Conservation (phyloP, 805 yeast species). For the Citeromyces nyonsensis region DNA sequence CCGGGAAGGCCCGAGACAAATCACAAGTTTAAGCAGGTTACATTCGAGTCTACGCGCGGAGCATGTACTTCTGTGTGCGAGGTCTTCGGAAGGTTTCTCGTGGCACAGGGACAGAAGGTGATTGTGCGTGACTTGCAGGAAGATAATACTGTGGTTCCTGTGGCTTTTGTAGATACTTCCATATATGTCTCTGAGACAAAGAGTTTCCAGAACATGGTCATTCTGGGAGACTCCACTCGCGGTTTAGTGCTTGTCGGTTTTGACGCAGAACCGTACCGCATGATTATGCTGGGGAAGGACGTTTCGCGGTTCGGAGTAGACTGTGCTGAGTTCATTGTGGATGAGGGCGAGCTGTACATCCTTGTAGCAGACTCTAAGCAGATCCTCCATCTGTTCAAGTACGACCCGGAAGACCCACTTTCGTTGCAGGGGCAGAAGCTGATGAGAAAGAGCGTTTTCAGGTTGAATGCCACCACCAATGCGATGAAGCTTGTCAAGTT, state of each 20-base stretch:
- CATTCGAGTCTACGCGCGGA: constrained; percentile 66
- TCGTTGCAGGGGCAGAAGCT: constrained; percentile 71
- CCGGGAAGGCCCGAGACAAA: constrained; percentile 77
- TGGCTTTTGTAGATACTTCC: constrained; percentile 83
- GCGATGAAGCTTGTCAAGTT: constrained; percentile 31
- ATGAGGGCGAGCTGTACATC: constrained; percentile 54
- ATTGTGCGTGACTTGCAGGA: constrained; percentile 74
- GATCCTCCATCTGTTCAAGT: constrained; percentile 58
- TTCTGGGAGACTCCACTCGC: constrained; percentile 69
- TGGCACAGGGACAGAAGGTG: constrained; percentile 75
- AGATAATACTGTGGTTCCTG: constrained; percentile 78
- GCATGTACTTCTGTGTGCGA: constrained; percentile 69
- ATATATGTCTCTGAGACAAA: constrained; percentile 69
- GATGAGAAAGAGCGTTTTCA: constrained; percentile 55
- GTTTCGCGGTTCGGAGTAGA: constrained; percentile 42
- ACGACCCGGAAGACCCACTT: constrained; percentile 83
- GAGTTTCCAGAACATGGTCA: constrained; percentile 66
- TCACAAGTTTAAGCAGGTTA: constrained; percentile 58
- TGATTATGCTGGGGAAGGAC: constrained; percentile 69
- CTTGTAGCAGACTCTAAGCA: constrained; percentile 55
- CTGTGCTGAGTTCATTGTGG: constrained; percentile 62
- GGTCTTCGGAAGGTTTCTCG: constrained; percentile 69
- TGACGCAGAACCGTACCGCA: constrained; percentile 88
- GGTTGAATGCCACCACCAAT: constrained; percentile 46
- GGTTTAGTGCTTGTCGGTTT: constrained; percentile 75